Conservation (phyloP, 495 filamentous ascomycete genomes). For the Cudoniella acicularis region DNA sequence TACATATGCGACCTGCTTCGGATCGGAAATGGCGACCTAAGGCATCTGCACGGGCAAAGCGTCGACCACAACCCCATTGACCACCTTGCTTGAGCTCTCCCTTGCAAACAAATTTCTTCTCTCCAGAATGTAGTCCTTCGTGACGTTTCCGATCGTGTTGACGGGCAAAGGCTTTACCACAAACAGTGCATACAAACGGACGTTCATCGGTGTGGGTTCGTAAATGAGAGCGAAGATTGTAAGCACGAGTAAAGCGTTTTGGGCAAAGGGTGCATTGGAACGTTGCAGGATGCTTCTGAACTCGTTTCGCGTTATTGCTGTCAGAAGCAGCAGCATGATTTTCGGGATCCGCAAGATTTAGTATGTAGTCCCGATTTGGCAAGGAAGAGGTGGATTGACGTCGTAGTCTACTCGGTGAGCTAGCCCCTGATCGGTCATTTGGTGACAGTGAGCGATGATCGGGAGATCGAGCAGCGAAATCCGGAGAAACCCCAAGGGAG, state of each 20-base stretch:
- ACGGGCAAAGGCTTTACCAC: conserved; percentile 93
- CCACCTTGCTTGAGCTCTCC: conserved; percentile 79
- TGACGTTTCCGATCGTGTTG: conserved; percentile 91
- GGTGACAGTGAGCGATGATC: conserved; percentile 68
- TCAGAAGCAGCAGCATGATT: conserved; percentile 64
- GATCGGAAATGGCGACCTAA: conserved; percentile 95
- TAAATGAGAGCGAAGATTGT: conserved; percentile 87
- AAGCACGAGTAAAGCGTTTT: conserved; percentile 83
- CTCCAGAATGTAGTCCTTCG: conserved; percentile 84
- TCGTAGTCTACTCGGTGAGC: conserved; percentile 59
- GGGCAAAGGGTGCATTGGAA: conserved; percentile 85
- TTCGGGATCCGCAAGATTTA: conserved; percentile 85
- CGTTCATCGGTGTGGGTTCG: conserved; percentile 91
- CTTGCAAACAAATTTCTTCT: conserved; percentile 96
- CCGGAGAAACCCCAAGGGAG: conserved; percentile 28
- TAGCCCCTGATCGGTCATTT: conserved; percentile 50
- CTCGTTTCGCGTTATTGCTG: conserved; percentile 59
- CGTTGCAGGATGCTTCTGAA: conserved; percentile 92
- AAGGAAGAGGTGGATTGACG: conserved; percentile 88
- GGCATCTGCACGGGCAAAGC: conserved; percentile 94
- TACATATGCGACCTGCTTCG: conserved; percentile 92
- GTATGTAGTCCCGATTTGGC: conserved; percentile 84
- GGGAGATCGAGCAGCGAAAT: conserved; percentile 42
- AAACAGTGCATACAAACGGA: conserved; percentile 93
- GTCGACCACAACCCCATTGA: conserved; percentile 87